A percentile compares a stretch with the other conserved stretches of the same genome.
phyloP scores from a whole-genome alignment of 2,329 filamentous ascomycete genomes.

The Talaromyces sp. region DNA sequence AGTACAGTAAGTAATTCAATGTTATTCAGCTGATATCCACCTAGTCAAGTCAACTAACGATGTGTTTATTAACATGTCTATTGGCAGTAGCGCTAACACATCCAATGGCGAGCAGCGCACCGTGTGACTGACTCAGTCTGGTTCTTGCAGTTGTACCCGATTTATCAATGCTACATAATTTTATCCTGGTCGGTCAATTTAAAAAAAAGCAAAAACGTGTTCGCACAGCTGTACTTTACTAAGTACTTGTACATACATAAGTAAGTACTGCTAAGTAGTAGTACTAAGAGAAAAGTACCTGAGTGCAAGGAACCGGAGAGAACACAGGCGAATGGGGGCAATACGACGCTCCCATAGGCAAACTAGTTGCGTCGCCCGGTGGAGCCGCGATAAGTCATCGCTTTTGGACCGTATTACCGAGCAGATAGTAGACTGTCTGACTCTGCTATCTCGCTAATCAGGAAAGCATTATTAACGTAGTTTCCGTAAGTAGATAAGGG shows the following conservation, averaged over 20 bases:
- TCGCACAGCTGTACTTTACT: background rate
- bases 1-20: too few relatives aligned
- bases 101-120: background rate
- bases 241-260: background rate
- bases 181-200: background rate
- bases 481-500: background rate
- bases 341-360: conserved; percentile 1
- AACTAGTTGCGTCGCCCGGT: conserved; percentile 5
- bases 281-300: background rate
- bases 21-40: background rate
- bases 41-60: too few relatives aligned
- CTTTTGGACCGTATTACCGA: conserved; percentile 3
- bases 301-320: conserved; percentile 2
- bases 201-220: background rate
- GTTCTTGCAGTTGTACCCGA: background rate
- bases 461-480: background rate
- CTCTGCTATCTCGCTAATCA: background rate
- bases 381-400: conserved; percentile 15
- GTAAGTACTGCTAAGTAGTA: too few relatives aligned
- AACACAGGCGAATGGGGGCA: conserved; percentile 4
- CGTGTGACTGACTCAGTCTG: background rate
- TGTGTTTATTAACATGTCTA: too few relatives aligned
- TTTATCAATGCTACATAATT: background rate
- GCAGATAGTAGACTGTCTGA: background rate
- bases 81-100: conserved; percentile 4